Evolutionary conservation across 192 early-diverging fungal species (phyloP).

Genomic region (Cetraspora pellucida): DNA sequence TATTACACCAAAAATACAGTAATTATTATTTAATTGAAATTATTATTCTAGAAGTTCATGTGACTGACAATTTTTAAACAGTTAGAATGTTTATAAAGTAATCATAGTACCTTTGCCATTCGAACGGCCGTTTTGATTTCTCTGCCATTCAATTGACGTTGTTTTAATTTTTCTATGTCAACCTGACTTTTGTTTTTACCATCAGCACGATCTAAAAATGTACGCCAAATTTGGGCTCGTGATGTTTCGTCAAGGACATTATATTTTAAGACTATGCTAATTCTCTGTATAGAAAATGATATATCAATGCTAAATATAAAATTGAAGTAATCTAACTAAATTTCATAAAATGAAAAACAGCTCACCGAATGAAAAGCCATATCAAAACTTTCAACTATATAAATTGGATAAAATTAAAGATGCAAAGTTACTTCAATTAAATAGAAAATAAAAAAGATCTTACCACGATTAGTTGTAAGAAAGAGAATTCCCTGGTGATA

Average conservation of each 20-base stretch:
- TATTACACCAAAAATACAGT: too few relatives aligned
- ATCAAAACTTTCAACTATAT: slow-evolving; percentile 46
- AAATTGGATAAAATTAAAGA: neutral
- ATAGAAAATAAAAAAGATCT: neutral
- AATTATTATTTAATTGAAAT: too few relatives aligned
- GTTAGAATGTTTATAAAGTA: too few relatives aligned
- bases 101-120: neutral
- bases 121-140: slow-evolving; percentile 23
- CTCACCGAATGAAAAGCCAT: slow-evolving; percentile 57
- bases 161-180: slow-evolving; percentile 7
- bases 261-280: too few relatives aligned
- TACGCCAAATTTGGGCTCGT: slow-evolving; percentile 54
- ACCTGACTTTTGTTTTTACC: slow-evolving; percentile 20
- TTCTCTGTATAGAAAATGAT: too few relatives aligned
- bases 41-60: too few relatives aligned
- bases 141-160: slow-evolving; percentile 12
- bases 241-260: slow-evolving; percentile 18
- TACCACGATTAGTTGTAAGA: slow-evolving; percentile 64
- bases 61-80: too few relatives aligned
- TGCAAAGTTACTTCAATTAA: neutral
- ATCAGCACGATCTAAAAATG: slow-evolving; percentile 42
- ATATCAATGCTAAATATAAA: too few relatives aligned
- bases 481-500: slow-evolving; percentile 67
- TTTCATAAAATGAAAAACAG: slow-evolving; percentile 55
- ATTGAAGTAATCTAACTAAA: slow-evolving; percentile 35